Base-by-base conservation (phyloP, 495 filamentous ascomycete genomes). In the Podospora fimiseda region DNA sequence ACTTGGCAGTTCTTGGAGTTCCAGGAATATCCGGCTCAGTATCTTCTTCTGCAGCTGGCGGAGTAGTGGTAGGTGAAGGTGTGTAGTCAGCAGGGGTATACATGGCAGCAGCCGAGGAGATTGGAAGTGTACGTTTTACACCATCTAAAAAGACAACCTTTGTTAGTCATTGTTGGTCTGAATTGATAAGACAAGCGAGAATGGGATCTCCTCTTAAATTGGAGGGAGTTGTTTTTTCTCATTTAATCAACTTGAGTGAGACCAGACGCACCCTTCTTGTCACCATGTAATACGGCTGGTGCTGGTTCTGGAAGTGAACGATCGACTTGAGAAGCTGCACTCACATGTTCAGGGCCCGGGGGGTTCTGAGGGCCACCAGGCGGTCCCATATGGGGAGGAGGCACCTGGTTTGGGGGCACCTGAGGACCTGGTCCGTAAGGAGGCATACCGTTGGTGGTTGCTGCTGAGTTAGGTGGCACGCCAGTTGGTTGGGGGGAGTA, bases 271-370 rank as follows among this genome's bases (percentile, higher is more conserved):
- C 64, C 63, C 63, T 65, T 63, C 42, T 53, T 56, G 51, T 57
- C 51, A 36, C 47, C 57, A 36, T 47, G 21, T 21, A 27, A 27
- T 49, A 47, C 52, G 48, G 39, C 53, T 43, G 55, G 22, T 48
- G 56, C 61, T 55, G 54, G 47, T 39, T 60, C 52, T 58, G 58
- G 58, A 55, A 30, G 58, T 38, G 58, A 54, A 61, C 42, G 55
- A 61, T 53, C 63, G 59, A 52, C 59, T 56, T 48, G 59, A 61
- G 63, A 68, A 58, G 60, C 55, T 62, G 59, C 60, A 70, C 67
- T 70, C 67, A 70, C 67, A 66, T 70, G 55, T 61, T 66, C 63
- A 60, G 61, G 61, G 30, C 62, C 56, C 45, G 56, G 58, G 57
- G 51, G 60, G 50, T 42, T 52, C 11, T 46, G 19, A 19, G 43